phyloP scores from a whole-genome alignment of 73 alveolate species.

The Symbiodinium natans region DNA sequence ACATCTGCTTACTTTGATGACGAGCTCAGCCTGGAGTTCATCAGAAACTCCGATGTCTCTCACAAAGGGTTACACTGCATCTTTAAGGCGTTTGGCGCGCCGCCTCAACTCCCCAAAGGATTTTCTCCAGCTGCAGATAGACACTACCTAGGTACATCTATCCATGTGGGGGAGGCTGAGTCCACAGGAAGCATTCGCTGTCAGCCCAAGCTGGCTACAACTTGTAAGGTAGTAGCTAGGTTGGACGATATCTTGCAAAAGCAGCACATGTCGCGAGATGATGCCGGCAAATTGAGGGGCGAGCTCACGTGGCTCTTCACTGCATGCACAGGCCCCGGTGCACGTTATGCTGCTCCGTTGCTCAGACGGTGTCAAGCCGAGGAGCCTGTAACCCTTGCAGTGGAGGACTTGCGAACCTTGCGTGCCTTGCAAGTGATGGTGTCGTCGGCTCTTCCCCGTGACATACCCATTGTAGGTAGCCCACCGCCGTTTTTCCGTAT shows the following conservation, averaged over 20 bases:
- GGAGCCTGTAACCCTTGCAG: background rate
- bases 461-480: background rate
- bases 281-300: slow-evolving; percentile 22
- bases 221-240: background rate
- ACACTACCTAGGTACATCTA: slow-evolving; percentile 22
- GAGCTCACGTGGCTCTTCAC: slow-evolving; percentile 31
- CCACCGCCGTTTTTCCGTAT: background rate
- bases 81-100: background rate
- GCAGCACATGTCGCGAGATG: too few relatives aligned
- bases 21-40: background rate
- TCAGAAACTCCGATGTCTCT: background rate
- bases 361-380: background rate
- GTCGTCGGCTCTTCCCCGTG: background rate
- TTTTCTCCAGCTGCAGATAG: background rate
- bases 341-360: background rate
- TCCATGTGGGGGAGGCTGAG: background rate
- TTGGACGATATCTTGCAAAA: background rate
- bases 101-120: background rate
- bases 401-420: background rate
- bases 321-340: background rate
- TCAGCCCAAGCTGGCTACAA: background rate
- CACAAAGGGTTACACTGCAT: background rate
- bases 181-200: background rate
- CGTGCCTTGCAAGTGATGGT: background rate
- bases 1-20: slow-evolving; percentile 10